Evolutionary conservation across 352 stramenopile species (phyloP), one percentile per base, ranked within the genome.

Genomic region (Globisporangium uncinulatum): DNA sequence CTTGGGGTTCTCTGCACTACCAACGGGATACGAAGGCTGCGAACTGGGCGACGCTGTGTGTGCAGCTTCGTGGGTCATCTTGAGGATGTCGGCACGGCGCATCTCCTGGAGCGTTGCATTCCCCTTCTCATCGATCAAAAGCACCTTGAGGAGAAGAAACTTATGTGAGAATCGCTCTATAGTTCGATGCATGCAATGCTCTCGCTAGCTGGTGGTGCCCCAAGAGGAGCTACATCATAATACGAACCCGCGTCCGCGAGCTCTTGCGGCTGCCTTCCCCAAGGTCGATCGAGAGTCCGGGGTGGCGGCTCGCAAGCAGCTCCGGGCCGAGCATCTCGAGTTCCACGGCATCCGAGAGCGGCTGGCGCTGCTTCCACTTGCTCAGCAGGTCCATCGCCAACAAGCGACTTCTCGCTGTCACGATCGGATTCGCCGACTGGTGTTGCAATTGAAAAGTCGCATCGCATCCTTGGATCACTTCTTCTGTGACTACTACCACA

Each of bases 1-100:
- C 7, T 45, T 59, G 46, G 6, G 37, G 19, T 21, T 54, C 9
- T 61, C 55, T 41, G 37, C n/a, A 19, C 44, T 14, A 15, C 31
- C 14, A 13, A 41, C 41, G 20, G 41, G 6, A 14, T 46, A 17
- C 42, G 42, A 46, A 46, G 6, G 42, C 42, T n/a, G 42, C 21
- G 20, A 15, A 5, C 6, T 15, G 3, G 49, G 4, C 17, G 17
- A 11, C 39, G 39, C 39, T n/a, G 41, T 39, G 34, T 39, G 69
- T 31, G 73, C 76, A 11, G 71, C 76, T 20, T 84, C 69, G 39
- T 83, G 71, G 10, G 69, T 73, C 66, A 86, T 74, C 46, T 70
- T 63, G 7, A 86, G 68, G n/a, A 86, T 68, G n/a, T 86, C 76
- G 19, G 69, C 54, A 1, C 76, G 76, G 62, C 71, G 79, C 69